These are phyloP conservation scores for Nemania diffusa DNA, from an alignment of 2,329 filamentous ascomycete species.

Conservation along the genomic window DNA sequence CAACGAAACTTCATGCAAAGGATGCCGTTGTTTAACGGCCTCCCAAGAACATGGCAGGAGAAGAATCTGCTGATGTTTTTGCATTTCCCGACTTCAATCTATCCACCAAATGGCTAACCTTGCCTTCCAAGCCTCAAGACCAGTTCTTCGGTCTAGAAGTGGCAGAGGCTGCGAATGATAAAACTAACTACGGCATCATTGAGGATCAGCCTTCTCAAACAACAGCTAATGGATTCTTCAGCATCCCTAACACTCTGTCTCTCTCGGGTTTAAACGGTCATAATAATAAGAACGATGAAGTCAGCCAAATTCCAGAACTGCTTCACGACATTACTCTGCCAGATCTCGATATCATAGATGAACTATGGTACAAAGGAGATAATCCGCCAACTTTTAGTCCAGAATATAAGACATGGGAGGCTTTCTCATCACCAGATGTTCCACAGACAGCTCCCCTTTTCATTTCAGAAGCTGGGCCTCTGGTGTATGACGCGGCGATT, in stretches of 20 bases:
- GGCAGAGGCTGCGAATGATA: conserved; percentile 46
- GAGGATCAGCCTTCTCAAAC: conserved; percentile 27
- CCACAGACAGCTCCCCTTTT: conserved; percentile 61
- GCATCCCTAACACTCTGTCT: conserved; percentile 50
- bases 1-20: conserved; percentile 32
- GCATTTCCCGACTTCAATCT: conserved; percentile 70
- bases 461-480: conserved; percentile 74
- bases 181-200: conserved; percentile 15
- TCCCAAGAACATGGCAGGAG: conserved; percentile 51
- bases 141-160: conserved; percentile 59
- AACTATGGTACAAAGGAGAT: conserved; percentile 61
- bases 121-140: conserved; percentile 42
- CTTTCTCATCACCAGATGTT: conserved; percentile 62
- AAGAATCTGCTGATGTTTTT: conserved; percentile 67
- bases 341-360: conserved; percentile 47
- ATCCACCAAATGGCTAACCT: conserved; percentile 61
- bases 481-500: conserved; percentile 72
- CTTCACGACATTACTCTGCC: conserved; percentile 42
- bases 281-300: conserved; percentile 22
- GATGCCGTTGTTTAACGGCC: conserved; percentile 28
- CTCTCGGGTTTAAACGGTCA: conserved; percentile 25
- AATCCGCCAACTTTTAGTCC: conserved; percentile 48
- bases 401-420: conserved; percentile 75
- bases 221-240: conserved; percentile 55
- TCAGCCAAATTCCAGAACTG: conserved; percentile 29